These are phyloP conservation scores for Trifolium repens DNA, from an alignment of 306 rosid species.

Conservation along the genomic window DNA sequence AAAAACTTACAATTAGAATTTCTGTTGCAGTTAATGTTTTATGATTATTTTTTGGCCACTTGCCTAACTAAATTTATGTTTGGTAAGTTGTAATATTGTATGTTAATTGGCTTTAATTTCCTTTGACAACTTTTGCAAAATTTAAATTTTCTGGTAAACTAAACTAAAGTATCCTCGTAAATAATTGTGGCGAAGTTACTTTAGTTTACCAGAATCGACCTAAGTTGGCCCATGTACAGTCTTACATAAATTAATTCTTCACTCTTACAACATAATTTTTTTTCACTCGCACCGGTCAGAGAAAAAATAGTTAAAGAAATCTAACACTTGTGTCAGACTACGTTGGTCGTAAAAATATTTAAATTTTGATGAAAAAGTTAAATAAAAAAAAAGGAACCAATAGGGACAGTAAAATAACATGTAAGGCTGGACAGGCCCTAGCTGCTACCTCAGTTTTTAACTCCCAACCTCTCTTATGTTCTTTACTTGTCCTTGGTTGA, in stretches of 20 bases:
- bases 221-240: too few species aligned
- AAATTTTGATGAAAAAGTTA: neutral
- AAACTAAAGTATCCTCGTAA: too few species aligned
- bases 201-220: too few species aligned
- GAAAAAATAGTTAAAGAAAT: neutral
- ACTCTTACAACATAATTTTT: too few species aligned
- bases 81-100: slow-evolving; percentile 38
- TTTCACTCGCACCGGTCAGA: too few species aligned
- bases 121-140: neutral
- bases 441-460: slow-evolving; percentile 31
- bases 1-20: slow-evolving; percentile 16
- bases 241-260: too few species aligned
- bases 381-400: neutral
- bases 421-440: slow-evolving; percentile 38
- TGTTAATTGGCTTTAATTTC: slow-evolving; percentile 31
- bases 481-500: slow-evolving; percentile 7
- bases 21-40: slow-evolving; percentile 34
- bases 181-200: too few species aligned
- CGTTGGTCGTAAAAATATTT: neutral
- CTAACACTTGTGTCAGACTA: neutral
- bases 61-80: slow-evolving; percentile 41
- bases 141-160: neutral
- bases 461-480: slow-evolving; percentile 32
- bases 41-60: slow-evolving; percentile 6
- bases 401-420: slow-evolving; percentile 1